Evolutionary conservation across 2,329 filamentous ascomycete genomes (phyloP).

Genomic region (Apiospora saccharicola): DNA sequence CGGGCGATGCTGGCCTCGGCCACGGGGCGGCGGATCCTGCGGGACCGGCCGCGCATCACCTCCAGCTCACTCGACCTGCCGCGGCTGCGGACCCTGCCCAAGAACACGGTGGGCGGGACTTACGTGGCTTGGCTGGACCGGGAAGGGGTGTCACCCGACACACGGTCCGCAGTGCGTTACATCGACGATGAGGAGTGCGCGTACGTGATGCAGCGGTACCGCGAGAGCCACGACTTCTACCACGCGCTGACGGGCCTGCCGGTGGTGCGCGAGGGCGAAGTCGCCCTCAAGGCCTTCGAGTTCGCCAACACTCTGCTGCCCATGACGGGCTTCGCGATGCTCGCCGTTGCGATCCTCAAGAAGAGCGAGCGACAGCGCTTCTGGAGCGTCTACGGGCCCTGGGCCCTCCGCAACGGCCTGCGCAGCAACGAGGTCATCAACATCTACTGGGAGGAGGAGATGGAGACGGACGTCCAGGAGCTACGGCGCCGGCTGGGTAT

Average conservation of each 20-base stretch:
- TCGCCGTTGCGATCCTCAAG: slow-evolving; percentile 88
- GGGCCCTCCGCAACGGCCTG: slow-evolving; percentile 87
- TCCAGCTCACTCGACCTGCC: slow-evolving; percentile 73
- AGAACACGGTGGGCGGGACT: slow-evolving; percentile 77
- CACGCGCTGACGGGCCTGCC: slow-evolving; percentile 93
- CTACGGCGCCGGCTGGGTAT: slow-evolving; percentile 80
- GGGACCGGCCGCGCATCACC: slow-evolving; percentile 86
- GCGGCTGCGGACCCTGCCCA: slow-evolving; percentile 74
- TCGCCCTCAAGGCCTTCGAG: slow-evolving; percentile 97
- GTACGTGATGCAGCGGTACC: slow-evolving; percentile 98
- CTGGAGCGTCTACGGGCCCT: slow-evolving; percentile 80
- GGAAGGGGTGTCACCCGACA: slow-evolving; percentile 93
- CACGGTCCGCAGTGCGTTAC: slow-evolving; percentile 81
- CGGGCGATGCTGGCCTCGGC: slow-evolving; percentile 86
- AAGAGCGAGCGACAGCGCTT: slow-evolving; percentile 80
- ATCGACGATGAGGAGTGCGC: slow-evolving; percentile 96
- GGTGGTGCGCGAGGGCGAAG: slow-evolving; percentile 91
- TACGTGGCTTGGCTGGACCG: slow-evolving; percentile 94
- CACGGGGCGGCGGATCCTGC: slow-evolving; percentile 89
- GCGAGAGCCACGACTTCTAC: slow-evolving; percentile 98
- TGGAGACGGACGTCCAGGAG: slow-evolving; percentile 82
- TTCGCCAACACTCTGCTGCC: slow-evolving; percentile 93
- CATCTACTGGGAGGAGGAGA: slow-evolving; percentile 96
- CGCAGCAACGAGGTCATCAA: slow-evolving; percentile 84
- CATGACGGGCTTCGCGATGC: slow-evolving; percentile 89